These are phyloP conservation scores for Harringtonia lauricola DNA, from an alignment of 2,329 filamentous ascomycete genomes.

Conservation along the genomic window DNA sequence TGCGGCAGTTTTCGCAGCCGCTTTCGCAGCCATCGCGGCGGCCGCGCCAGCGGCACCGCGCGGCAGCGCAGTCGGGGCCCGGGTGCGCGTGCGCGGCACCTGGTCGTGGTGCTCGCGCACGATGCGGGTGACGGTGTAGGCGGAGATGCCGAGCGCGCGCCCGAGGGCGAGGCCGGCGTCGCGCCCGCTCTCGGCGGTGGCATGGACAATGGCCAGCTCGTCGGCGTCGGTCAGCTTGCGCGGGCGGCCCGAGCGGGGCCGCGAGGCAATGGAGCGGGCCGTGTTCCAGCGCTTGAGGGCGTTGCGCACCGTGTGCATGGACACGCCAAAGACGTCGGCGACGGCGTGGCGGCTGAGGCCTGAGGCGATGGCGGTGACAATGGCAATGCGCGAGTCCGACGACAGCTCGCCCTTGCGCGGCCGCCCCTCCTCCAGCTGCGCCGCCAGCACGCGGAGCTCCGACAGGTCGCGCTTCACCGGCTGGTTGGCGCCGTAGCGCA, in stretches of 20 bases:
- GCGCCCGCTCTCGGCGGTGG: not conserved
- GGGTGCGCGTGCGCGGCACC: not conserved
- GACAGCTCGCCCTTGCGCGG: conserved; percentile 3
- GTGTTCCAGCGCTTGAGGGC: conserved; percentile 3
- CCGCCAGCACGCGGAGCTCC: conserved; percentile 2
- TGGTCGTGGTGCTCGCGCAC: conserved; percentile 2
- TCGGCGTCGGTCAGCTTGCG: conserved; percentile 3
- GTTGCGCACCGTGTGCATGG: conserved; percentile 5
- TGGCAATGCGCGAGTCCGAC: conserved; percentile 4
- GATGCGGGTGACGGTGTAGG: conserved; percentile 1
- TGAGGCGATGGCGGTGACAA: conserved; percentile 3
- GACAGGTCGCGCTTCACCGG: not conserved
- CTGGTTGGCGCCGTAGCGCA: not conserved
- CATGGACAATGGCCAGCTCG: conserved; percentile 2
- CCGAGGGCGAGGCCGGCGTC: not conserved
- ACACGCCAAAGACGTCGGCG: conserved; percentile 4
- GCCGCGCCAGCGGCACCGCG: not conserved
- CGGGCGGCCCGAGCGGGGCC: conserved; percentile 3
- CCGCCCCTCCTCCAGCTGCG: not conserved
- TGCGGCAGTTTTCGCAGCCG: not conserved
- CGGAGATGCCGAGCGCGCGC: not conserved
- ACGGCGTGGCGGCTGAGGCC: conserved; percentile 3
- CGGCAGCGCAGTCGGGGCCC: not conserved
- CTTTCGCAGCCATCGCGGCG: not conserved
- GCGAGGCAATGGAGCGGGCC: not conserved